Evolutionary conservation across 169 alveolate species (phyloP), one percentile per base, ranked within the genome.

Genomic region (Cryptosporidium ubiquitum): DNA sequence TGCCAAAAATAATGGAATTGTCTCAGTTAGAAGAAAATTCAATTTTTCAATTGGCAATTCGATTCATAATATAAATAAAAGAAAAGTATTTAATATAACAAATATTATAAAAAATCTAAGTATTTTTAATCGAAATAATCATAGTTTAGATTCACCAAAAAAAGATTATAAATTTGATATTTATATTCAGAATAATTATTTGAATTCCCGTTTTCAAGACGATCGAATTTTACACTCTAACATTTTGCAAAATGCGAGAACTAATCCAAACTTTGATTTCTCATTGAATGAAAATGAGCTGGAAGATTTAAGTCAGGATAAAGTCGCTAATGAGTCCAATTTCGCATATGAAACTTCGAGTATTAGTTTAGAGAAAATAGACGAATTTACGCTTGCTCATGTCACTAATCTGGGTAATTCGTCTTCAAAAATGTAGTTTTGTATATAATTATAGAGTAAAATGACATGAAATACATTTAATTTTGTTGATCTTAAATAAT

Each of bases 311-410:
- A 58, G 85, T 35, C 26, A 64, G 2, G 31, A 47, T 37, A 57
- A 12, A n/a, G 69, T 52, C 9, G 5, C 42, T 18, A 42, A 14
- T 58, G 85, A 55, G 14, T 73, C 70, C 5, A 73, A 73, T 31
- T 31, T 55, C 3, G 69, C 71, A 12, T 35, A 31, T 40, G 79
- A 79, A 26, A 33, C 60, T n/a, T 47, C 89, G 1, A 79, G 75
- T 26, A 79, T 79, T 12, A 79, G 89, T 79, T 61, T 79, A 29
- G 89, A 79, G 29, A 79, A 79, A 40, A 79, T 79, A 44, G 89
- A 79, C 68, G 89, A 79, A 64, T 79, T 79, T 44, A 79, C 89
- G 35, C 66, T 79, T 26, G 89, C 75, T 61, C 89, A 79, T 61
- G 89, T 79, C 37, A 79, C 89, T 20, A 12, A 79, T 79, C 35